phyloP scores from a whole-genome alignment of 306 rosid species.

The Ochetophila trinervis region DNA sequence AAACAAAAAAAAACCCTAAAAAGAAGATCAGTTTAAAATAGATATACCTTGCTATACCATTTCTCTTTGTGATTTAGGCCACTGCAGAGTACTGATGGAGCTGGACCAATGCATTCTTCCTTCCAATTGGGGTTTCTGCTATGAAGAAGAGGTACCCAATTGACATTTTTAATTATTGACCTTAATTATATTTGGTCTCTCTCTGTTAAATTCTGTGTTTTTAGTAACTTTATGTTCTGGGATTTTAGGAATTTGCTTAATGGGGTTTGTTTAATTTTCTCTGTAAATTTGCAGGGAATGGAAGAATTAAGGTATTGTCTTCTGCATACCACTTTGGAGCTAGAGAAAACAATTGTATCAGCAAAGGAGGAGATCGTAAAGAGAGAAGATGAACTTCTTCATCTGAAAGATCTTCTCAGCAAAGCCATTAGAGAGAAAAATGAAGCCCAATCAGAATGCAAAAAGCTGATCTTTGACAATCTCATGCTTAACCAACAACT shows the following conservation, averaged over 20 bases:
- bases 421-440: conserved; percentile 64
- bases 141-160: conserved; percentile 49
- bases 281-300: conserved; percentile 48
- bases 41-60: conserved; percentile 7
- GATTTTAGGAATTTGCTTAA: neutral
- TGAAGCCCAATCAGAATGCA: conserved; percentile 58
- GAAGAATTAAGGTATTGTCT: conserved; percentile 65
- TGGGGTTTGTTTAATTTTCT: conserved; percentile 5
- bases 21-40: conserved; percentile 9
- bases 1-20: conserved; percentile 7
- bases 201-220: neutral
- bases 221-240: neutral
- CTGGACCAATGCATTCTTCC: conserved; percentile 50
- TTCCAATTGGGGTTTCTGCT: conserved; percentile 57
- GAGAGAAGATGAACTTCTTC: conserved; percentile 59
- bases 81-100: conserved; percentile 45
- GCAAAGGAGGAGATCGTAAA: conserved; percentile 62
- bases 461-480: conserved; percentile 51
- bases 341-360: conserved; percentile 63
- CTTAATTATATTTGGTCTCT: neutral
- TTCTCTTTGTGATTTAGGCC: conserved; percentile 7
- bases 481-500: conserved; percentile 39
- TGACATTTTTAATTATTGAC: neutral
- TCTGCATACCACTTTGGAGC: conserved; percentile 57
- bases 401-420: conserved; percentile 43